These are phyloP conservation scores for Picea mariana DNA, from an alignment of 83 land plant genomes.

Conservation along the genomic window DNA sequence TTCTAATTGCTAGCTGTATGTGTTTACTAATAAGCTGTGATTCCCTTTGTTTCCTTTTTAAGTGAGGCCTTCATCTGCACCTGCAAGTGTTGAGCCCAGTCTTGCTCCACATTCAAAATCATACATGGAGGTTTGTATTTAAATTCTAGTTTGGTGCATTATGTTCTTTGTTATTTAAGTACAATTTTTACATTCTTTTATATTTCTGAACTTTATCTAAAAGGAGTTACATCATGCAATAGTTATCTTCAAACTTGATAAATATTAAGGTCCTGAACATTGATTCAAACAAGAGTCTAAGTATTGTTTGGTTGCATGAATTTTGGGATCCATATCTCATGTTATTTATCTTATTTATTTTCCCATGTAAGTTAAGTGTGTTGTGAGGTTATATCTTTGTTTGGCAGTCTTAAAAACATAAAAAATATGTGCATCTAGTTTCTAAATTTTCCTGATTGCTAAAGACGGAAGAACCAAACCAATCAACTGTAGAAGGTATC, in stretches of 20 bases:
- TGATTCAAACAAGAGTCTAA: neutral
- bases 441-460: no score
- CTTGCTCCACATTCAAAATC: slow-evolving; percentile 12
- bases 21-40: neutral
- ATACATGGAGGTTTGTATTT: slow-evolving; percentile 3
- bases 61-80: slow-evolving; percentile 15
- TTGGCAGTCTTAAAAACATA: no score
- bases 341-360: neutral
- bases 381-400: no score
- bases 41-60: neutral
- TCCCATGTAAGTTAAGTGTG: neutral
- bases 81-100: slow-evolving; percentile 10
- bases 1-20: neutral
- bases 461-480: no score
- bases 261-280: neutral
- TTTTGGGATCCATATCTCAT: neutral
- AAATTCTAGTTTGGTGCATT: neutral
- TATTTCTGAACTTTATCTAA: neutral
- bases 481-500: no score
- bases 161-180: neutral
- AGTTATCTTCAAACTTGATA: neutral
- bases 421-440: no score
- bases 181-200: neutral
- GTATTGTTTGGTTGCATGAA: neutral
- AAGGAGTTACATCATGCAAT: neutral